phyloP scores from a whole-genome alignment of 345 rosid species.

The Ceriops decandra region DNA sequence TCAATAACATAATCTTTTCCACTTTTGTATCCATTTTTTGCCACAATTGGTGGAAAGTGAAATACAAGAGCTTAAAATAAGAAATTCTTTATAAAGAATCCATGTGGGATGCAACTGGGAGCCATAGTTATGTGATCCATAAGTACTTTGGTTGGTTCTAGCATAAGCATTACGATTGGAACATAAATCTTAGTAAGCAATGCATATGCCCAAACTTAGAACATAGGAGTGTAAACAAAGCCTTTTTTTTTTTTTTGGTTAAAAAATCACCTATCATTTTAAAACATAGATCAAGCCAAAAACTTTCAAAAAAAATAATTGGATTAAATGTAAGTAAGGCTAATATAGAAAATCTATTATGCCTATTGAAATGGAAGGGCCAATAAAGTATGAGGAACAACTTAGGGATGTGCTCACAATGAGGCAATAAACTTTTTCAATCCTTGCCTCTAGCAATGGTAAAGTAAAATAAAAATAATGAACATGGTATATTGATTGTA shows the following conservation, averaged over 20 bases:
- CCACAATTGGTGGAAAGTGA: no score
- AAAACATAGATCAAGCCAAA: not conserved
- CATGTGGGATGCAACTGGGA: not conserved
- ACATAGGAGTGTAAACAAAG: not conserved
- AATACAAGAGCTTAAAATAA: not conserved
- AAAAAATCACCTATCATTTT: not conserved
- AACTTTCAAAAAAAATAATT: not conserved
- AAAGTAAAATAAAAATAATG: no score
- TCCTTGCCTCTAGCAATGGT: no score
- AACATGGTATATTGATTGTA: no score
- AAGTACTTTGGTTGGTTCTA: slow-evolving; percentile 19
- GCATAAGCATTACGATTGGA: slow-evolving; percentile 20
- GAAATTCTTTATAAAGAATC: not conserved
- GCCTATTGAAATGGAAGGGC: no score
- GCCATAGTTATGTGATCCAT: not conserved
- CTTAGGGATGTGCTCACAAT: no score
- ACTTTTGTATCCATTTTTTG: no score
- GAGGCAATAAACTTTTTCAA: no score
- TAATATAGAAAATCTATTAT: no score
- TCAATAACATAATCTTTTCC: no score
- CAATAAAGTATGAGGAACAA: no score
- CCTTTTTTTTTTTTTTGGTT: not conserved
- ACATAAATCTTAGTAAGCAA: not conserved
- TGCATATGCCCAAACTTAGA: not conserved
- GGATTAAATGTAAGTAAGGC: no score